These are phyloP conservation scores for Mycena galopus DNA, from an alignment of 768 basidiomycete species.

Conservation along the genomic window DNA sequence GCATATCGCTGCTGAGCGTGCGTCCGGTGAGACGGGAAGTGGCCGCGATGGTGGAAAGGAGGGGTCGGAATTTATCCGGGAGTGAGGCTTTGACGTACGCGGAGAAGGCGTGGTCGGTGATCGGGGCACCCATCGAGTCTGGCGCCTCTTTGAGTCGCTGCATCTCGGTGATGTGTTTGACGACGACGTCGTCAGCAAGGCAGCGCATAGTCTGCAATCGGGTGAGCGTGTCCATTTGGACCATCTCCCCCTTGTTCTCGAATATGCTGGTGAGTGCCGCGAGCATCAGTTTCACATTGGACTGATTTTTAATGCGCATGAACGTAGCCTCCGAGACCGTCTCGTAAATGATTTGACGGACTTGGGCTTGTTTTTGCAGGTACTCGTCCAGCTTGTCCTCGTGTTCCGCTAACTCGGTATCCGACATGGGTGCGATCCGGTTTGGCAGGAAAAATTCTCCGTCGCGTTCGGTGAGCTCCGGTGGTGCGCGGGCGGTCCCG, in stretches of 20 bases:
- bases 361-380: conserved; percentile 42
- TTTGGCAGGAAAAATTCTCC: conserved; percentile 33
- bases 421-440: conserved; percentile 18
- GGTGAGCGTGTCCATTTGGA: conserved; percentile 36
- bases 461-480: conserved; percentile 24
- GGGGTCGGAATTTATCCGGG: conserved; percentile 7
- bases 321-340: conserved; percentile 39
- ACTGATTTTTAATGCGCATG: conserved; percentile 39
- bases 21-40: not conserved
- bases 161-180: conserved; percentile 25
- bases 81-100: conserved; percentile 29
- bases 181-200: conserved; percentile 20
- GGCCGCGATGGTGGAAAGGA: conserved; percentile 1
- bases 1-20: not conserved
- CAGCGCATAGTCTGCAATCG: conserved; percentile 39
- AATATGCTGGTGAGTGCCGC: conserved; percentile 39
- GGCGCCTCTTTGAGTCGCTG: conserved; percentile 47
- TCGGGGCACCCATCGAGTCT: conserved; percentile 23
- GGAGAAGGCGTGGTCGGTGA: not conserved
- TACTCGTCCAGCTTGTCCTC: conserved; percentile 38
- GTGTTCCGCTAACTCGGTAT: conserved; percentile 39
- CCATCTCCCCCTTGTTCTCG: conserved; percentile 39
- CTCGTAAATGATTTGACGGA: conserved; percentile 43
- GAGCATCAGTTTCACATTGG: conserved; percentile 37
- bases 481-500: conserved; percentile 40